A percentile compares a stretch with the other conserved stretches of the same genome.
Evolutionary conservation across 2,329 filamentous ascomycete species (phyloP).

Genomic region (Fusarium incarnatum): DNA sequence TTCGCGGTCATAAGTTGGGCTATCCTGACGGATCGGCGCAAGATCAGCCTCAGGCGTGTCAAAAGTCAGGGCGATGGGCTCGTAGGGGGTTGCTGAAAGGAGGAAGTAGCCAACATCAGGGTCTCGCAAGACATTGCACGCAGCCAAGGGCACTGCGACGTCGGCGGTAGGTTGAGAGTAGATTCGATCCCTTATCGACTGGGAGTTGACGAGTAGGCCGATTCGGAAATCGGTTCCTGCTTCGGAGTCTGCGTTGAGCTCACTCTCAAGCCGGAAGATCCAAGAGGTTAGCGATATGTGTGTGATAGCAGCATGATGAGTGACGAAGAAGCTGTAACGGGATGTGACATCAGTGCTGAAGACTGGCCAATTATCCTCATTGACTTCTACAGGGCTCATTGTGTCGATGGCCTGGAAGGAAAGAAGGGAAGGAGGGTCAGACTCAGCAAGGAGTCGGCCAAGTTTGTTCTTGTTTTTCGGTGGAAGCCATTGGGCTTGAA

Average conservation of each 20-base stretch:
- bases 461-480: slow-evolving; percentile 64
- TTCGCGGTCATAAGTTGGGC: slow-evolving; percentile 57
- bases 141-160: slow-evolving; percentile 62
- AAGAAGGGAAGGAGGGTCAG: slow-evolving; percentile 62
- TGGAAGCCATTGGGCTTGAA: slow-evolving; percentile 75
- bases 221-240: slow-evolving; percentile 72
- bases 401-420: slow-evolving; percentile 74
- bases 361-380: slow-evolving; percentile 69
- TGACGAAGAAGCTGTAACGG: slow-evolving; percentile 72
- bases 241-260: slow-evolving; percentile 67
- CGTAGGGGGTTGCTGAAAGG: slow-evolving; percentile 68
- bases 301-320: slow-evolving; percentile 69
- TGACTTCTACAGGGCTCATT: slow-evolving; percentile 65
- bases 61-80: slow-evolving; percentile 69
- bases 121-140: slow-evolving; percentile 66
- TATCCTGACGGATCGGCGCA: slow-evolving; percentile 56
- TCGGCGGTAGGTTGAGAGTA: slow-evolving; percentile 65
- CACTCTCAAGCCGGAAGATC: slow-evolving; percentile 72
- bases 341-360: slow-evolving; percentile 72
- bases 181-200: slow-evolving; percentile 68
- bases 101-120: slow-evolving; percentile 74
- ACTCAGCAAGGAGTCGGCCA: slow-evolving; percentile 53
- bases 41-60: slow-evolving; percentile 67
- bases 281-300: slow-evolving; percentile 70
- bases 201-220: slow-evolving; percentile 68